phyloP scores from a whole-genome alignment of 2,329 filamentous ascomycete genomes.

The Corinectria fuckeliana region DNA sequence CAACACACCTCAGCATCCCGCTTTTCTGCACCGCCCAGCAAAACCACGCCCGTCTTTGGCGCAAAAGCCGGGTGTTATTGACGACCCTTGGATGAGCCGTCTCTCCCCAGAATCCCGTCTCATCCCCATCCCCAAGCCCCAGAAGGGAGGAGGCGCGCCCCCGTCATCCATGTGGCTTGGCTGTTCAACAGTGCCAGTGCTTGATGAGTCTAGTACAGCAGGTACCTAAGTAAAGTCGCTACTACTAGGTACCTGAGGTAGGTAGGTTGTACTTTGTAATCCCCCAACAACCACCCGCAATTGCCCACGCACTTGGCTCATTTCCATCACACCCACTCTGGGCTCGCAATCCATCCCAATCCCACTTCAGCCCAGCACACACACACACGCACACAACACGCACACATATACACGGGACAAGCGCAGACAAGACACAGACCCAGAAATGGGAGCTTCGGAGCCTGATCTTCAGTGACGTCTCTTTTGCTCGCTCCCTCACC shows the following conservation, averaged over 20 bases:
- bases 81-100: no score
- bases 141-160: not conserved
- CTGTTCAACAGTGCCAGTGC: constrained; percentile 1
- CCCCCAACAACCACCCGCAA: not conserved
- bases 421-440: not conserved
- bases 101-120: not conserved
- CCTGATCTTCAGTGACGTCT: constrained; percentile 37
- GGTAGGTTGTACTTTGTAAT: not conserved
- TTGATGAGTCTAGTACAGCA: not conserved
- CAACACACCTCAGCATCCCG: not conserved
- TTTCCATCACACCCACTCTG: not conserved
- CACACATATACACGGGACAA: not conserved
- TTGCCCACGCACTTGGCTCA: not conserved
- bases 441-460: constrained; percentile 30
- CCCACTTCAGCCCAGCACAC: not conserved
- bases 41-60: not conserved
- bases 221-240: no score
- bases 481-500: constrained; percentile 29
- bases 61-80: no score
- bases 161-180: constrained; percentile 23
- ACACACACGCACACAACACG: not conserved
- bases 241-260: not conserved
- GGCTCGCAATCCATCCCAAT: not conserved
- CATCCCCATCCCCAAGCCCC: constrained; percentile 1
- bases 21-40: no score